These are phyloP conservation scores for Phylloporus sp. DNA, from an alignment of 768 basidiomycete genomes.

Conservation along the genomic window DNA sequence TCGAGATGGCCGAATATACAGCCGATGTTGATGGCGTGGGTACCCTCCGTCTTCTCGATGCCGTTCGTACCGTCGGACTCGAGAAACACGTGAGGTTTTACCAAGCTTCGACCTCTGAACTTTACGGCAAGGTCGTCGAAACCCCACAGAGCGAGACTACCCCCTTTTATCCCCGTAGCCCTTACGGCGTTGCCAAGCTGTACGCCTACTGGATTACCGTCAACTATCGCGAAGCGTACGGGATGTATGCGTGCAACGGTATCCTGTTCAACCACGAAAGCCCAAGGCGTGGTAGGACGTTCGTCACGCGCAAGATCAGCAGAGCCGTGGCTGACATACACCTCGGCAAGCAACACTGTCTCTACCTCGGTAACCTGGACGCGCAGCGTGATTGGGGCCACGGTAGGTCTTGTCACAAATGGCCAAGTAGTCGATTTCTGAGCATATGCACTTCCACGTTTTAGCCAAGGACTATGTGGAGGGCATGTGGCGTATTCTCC, in stretches of 20 bases:
- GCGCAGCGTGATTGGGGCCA: constrained; percentile 98
- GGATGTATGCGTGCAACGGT: constrained; percentile 95
- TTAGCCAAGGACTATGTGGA: constrained; percentile 87
- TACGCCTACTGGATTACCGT: constrained; percentile 89
- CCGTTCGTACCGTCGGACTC: constrained; percentile 91
- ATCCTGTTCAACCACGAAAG: constrained; percentile 99
- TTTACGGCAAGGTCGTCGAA: constrained; percentile 95
- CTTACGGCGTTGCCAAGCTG: constrained; percentile 94
- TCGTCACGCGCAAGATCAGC: constrained; percentile 93
- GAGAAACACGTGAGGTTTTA: constrained; percentile 94
- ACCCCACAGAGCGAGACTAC: constrained; percentile 95
- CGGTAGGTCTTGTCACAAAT: constrained; percentile 43
- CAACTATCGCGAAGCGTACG: constrained; percentile 93
- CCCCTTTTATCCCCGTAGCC: constrained; percentile 97
- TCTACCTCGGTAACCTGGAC: constrained; percentile 94
- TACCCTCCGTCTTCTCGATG: constrained; percentile 92
- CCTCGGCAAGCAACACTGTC: constrained; percentile 80
- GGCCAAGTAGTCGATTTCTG: background rate
- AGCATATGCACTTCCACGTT: background rate
- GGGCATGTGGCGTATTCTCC: constrained; percentile 97
- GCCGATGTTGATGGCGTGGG: constrained; percentile 95
- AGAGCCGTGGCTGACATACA: constrained; percentile 90
- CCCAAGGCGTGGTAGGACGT: constrained; percentile 88
- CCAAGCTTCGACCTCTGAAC: constrained; percentile 94
- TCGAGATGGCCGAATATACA: constrained; percentile 99